Base-by-base conservation (phyloP, 148 eudicot genomes). In the Selenicereus undatus region DNA sequence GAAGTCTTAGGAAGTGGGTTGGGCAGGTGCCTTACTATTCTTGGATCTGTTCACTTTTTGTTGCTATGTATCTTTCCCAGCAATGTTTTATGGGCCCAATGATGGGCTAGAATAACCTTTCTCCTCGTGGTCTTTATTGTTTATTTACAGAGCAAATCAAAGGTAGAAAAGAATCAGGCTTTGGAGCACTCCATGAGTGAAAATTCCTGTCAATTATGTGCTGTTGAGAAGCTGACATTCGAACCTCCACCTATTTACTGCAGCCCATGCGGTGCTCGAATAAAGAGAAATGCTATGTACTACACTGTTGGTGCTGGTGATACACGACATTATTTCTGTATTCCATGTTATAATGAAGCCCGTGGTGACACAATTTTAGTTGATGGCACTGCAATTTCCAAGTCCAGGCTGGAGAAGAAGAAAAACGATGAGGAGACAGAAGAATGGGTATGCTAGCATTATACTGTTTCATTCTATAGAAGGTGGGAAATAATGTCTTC, bases 201-300 rank as follows among this genome's bases (percentile, higher is more conserved):
- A 82, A 96, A 94, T 85, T 96, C 97, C n/a, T 96, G 99, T 84
- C 99, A 93, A 84, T 81, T 93, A 79, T 96, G 98, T 91, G 98
- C 97, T 36, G 98, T 92, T 68, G 99, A 94, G 92, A 94, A 90
- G 86, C 95, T 97, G 69, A 91, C 90, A 27, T 97, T 97, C 88
- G 99, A 94, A 83, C 99, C 99, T 58, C 97, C 99, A 62, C 99
- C 98, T 70, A 87, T 92, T 42, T 94, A 97, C 87, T 97, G 99
- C 83, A 82, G 92, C 36, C 93, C 92, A 21, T 97, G 98, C 81
- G 96, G 96, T 85, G 93, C 92, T 84, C 94, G 99, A 62, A 89
- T 97, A 42, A 97, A 97, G 86, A 86, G 97, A 85, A 97, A 97
- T 89, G 94, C 94, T 43, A 90, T 89, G 97, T 97, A 91, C 84